Base-by-base conservation (phyloP, 306 rosid species). In the Argentina anserina region DNA sequence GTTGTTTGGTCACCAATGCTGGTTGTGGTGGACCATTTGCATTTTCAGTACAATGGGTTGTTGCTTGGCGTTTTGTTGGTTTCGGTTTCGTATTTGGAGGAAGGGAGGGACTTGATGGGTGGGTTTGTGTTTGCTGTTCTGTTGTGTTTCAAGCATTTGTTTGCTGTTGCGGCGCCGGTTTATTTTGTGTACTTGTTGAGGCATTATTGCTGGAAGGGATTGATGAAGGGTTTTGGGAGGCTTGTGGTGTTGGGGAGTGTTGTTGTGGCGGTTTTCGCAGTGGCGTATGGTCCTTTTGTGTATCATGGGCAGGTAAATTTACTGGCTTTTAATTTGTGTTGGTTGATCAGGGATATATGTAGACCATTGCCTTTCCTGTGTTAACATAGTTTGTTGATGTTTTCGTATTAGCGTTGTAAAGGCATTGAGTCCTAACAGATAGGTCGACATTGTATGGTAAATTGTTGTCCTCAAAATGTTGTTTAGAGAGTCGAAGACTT, bases 1-100 rank as follows among this genome's bases (percentile, higher is more conserved):
- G 78, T 89, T 72, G 64, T 94, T 75, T 91, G 98, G 96, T 94
- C 95, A n/a, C 98, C 97, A 0, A 82, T 88, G 90, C 90, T 94
- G 73, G 70, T 94, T 69, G 81, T 89, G 60, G 97, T 94, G 72
- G 98, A 94, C 72, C 96, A 89, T 74, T 13, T 94, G 81, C 97
- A 94, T 84, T 91, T 94, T 59, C 98, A 88, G 88, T 89, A 91
- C 72, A 94, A 94, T 76, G 98, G 98, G 31, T 89, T 94, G 84
- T 92, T 94, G 65, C 82, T 94, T 75, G 98, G 97, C 75, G 77
- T 94, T 60, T 75, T 94, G 77, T 76, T 94, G 87, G 83, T 91
- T 68, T 91, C 98, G 31, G 90, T 86, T 70, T 91, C 97, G 28
- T 86, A 52, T 87, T 78, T 94, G 87, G 91, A 88, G 85, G 91